phyloP scores from a whole-genome alignment of 2,329 filamentous ascomycete genomes.

The Colletotrichum phormii region DNA sequence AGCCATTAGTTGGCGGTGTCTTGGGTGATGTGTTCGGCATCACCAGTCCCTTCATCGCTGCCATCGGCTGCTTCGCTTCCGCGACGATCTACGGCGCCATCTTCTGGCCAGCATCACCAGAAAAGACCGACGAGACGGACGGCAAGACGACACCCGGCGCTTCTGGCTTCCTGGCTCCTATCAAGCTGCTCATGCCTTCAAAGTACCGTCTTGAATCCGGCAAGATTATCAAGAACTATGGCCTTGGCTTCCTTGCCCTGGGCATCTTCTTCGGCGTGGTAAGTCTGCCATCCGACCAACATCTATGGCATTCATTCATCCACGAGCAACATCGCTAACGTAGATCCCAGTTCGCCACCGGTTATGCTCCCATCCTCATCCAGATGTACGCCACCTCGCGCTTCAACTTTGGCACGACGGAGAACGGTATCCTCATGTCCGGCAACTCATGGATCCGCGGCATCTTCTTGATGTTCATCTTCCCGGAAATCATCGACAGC shows the following conservation, averaged over 20 bases:
- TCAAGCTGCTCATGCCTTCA: conserved; percentile 71
- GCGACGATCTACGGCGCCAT: conserved; percentile 47
- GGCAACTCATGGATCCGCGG: conserved; percentile 66
- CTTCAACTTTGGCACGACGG: conserved; percentile 65
- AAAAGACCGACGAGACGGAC: conserved; percentile 41
- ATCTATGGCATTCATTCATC: background rate
- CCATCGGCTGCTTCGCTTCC: conserved; percentile 46
- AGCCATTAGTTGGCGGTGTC: conserved; percentile 66
- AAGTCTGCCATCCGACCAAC: conserved; percentile 41
- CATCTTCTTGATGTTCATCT: conserved; percentile 65
- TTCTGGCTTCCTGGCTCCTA: conserved; percentile 70
- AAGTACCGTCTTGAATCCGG: conserved; percentile 64
- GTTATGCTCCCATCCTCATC: conserved; percentile 72
- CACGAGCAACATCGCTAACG: background rate
- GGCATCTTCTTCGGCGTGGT: conserved; percentile 76
- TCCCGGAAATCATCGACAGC: conserved; percentile 62
- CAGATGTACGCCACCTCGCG: conserved; percentile 69
- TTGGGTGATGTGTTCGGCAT: conserved; percentile 74
- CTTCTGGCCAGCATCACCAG: conserved; percentile 44
- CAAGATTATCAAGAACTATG: conserved; percentile 64
- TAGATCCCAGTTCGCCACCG: conserved; percentile 60
- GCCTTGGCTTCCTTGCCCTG: conserved; percentile 71
- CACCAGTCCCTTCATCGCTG: conserved; percentile 72
- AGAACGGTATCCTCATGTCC: conserved; percentile 69
- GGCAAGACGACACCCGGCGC: conserved; percentile 44